Evolutionary conservation across 2,329 filamentous ascomycete species (phyloP).

Genomic region (Monilinia fructicola): DNA sequence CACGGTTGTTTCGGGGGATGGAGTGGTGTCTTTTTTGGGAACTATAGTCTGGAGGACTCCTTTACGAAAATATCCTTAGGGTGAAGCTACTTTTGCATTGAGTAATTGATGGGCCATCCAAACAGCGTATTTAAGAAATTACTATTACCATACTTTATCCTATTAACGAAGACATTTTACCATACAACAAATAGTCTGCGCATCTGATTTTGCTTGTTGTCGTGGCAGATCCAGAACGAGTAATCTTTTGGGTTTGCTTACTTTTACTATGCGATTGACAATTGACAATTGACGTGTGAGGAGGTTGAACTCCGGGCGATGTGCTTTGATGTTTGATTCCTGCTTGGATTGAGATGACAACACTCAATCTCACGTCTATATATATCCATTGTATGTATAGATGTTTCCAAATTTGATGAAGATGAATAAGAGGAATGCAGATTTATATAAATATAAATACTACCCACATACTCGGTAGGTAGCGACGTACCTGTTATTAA

Average conservation of each 20-base stretch:
- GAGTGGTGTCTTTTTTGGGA: not conserved
- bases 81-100: not conserved
- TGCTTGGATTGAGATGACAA: slow-evolving; percentile 1
- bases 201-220: slow-evolving; percentile 16
- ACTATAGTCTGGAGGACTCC: not conserved
- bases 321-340: not conserved
- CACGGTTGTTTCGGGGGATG: slow-evolving; percentile 3
- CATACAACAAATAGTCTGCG: not conserved
- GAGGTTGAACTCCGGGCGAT: slow-evolving; percentile 9
- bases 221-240: slow-evolving; percentile 18
- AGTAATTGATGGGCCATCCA: slow-evolving; percentile 1
- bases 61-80: slow-evolving; percentile 7
- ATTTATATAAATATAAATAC: not conserved
- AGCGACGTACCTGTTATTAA: too few relatives aligned
- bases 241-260: not conserved
- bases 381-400: too few relatives aligned
- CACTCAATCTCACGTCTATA: not conserved
- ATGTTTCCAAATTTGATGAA: not conserved
- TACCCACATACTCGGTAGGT: too few relatives aligned
- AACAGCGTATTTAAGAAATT: slow-evolving; percentile 6
- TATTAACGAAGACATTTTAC: not conserved
- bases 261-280: slow-evolving; percentile 10
- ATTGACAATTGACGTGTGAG: slow-evolving; percentile 18
- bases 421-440: not conserved
- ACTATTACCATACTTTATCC: slow-evolving; percentile 11